These are phyloP conservation scores for Aspergillus sp. DNA, from an alignment of 2,329 filamentous ascomycete genomes.

Conservation along the genomic window DNA sequence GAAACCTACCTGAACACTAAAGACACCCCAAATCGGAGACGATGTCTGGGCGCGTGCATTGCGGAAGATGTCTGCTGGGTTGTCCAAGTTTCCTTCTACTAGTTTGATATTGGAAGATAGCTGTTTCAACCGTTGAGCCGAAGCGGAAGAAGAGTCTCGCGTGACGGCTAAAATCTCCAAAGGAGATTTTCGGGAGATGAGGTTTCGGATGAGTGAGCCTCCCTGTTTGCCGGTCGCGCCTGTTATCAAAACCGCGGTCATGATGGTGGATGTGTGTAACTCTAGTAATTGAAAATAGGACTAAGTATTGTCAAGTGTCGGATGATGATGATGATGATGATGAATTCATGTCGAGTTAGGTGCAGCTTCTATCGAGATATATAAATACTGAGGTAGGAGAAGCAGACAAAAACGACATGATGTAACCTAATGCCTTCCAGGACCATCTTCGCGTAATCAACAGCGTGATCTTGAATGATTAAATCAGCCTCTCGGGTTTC, in stretches of 20 bases:
- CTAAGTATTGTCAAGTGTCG: too few species aligned
- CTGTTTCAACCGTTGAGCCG: conserved; percentile 51
- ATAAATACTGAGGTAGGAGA: too few species aligned
- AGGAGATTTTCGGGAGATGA: conserved; percentile 30
- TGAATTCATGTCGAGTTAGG: too few species aligned
- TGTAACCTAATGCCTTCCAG: not conserved
- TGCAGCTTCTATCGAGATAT: too few species aligned
- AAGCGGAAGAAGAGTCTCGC: conserved; percentile 54
- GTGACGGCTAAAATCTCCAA: conserved; percentile 63
- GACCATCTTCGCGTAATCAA: not conserved
- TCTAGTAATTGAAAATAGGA: too few species aligned
- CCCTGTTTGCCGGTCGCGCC: conserved; percentile 39
- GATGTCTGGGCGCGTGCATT: conserved; percentile 41
- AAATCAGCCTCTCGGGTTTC: not conserved
- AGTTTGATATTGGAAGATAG: conserved; percentile 53
- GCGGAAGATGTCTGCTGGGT: conserved; percentile 54
- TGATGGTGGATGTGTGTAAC: conserved; percentile 8
- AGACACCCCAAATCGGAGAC: conserved; percentile 59
- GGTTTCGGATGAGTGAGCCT: conserved; percentile 35
- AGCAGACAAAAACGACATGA: too few species aligned
- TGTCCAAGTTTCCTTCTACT: conserved; percentile 59
- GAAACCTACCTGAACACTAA: conserved; percentile 57
- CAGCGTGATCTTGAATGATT: not conserved
- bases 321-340: too few species aligned
- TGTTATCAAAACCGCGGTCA: conserved; percentile 20